Conservation (phyloP, 2,329 filamentous ascomycete genomes). For the Eutypella sp. region DNA sequence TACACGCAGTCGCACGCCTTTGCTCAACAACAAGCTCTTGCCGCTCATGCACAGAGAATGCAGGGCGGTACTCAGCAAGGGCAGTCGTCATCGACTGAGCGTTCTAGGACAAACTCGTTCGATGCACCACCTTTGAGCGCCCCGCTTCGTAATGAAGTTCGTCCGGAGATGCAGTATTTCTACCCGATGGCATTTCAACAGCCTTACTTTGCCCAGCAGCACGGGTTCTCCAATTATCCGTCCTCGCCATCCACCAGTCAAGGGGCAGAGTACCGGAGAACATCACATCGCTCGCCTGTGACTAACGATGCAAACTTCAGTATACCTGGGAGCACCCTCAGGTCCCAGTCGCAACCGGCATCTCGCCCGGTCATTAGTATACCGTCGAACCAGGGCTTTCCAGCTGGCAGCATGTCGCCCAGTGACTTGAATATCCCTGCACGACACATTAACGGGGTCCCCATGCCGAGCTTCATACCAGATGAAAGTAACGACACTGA, state of each 20-base stretch:
- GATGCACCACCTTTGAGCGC: conserved; percentile 57
- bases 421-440: conserved; percentile 32
- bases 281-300: conserved; percentile 49
- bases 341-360: conserved; percentile 64
- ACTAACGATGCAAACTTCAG: conserved; percentile 43
- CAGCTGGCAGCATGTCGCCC: conserved; percentile 28
- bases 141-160: conserved; percentile 50
- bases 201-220: conserved; percentile 42
- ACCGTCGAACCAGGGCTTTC: conserved; percentile 26
- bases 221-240: conserved; percentile 49
- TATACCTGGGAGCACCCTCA: conserved; percentile 49
- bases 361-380: conserved; percentile 37
- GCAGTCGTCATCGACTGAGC: conserved; percentile 37
- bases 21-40: conserved; percentile 38
- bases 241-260: conserved; percentile 47
- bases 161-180: conserved; percentile 49
- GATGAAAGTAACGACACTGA: conserved; percentile 46
- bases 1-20: conserved; percentile 42
- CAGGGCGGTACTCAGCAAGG: conserved; percentile 29
- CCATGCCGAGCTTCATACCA: conserved; percentile 51
- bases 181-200: conserved; percentile 39
- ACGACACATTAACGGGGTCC: conserved; percentile 42
- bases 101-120: conserved; percentile 59
- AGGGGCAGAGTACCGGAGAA: conserved; percentile 50
- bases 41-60: conserved; percentile 40